Evolutionary conservation across 2,329 filamentous ascomycete genomes (phyloP).

Genomic region (Penicillium hordei): DNA sequence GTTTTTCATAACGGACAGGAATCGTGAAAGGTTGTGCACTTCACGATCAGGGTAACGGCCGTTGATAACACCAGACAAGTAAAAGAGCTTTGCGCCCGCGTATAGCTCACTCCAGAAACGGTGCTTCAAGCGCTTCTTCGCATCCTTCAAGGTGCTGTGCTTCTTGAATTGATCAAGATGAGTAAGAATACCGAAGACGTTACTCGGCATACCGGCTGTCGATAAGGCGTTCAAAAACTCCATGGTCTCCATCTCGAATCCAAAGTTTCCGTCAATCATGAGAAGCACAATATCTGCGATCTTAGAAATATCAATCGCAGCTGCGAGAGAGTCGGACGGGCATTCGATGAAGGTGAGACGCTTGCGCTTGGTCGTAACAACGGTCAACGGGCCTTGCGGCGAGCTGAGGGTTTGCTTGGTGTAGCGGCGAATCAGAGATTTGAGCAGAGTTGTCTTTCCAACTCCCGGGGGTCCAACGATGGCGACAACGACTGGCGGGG

Average conservation of each 20-base stretch:
- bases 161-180: constrained; percentile 95
- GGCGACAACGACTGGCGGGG: constrained; percentile 86
- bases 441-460: constrained; percentile 93
- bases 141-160: constrained; percentile 83
- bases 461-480: constrained; percentile 90
- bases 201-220: constrained; percentile 96
- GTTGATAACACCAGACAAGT: constrained; percentile 93
- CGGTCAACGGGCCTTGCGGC: constrained; percentile 87
- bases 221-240: constrained; percentile 93
- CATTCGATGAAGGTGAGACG: constrained; percentile 95
- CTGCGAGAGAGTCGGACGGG: constrained; percentile 86
- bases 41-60: constrained; percentile 95
- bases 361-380: constrained; percentile 94
- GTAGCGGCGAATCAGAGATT: constrained; percentile 89
- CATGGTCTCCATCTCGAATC: constrained; percentile 99
- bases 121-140: constrained; percentile 95
- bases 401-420: constrained; percentile 91
- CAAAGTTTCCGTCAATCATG: constrained; percentile 98
- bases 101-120: constrained; percentile 96
- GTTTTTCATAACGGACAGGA: constrained; percentile 98
- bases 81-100: constrained; percentile 95
- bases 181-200: constrained; percentile 95
- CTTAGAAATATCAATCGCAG: constrained; percentile 96
- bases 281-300: constrained; percentile 95
- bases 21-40: constrained; percentile 90